phyloP scores from a whole-genome alignment of 805 yeast species.

The Myxozyma monticola region DNA sequence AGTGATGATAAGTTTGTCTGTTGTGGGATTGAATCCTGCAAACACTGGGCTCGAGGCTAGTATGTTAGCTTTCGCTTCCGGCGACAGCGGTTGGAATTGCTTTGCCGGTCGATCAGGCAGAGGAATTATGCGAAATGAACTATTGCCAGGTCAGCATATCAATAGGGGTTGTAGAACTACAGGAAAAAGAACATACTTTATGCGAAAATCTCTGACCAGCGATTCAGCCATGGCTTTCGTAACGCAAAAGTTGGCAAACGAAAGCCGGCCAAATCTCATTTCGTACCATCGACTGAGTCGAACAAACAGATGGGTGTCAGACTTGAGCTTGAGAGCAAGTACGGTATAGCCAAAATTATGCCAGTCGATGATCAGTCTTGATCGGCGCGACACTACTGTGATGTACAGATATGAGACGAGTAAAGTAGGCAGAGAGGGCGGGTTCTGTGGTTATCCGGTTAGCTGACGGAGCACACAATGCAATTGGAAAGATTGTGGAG shows the following conservation, averaged over 20 bases:
- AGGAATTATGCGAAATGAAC: conserved; percentile 52
- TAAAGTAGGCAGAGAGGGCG: conserved; percentile 86
- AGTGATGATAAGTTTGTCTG: conserved; percentile 69
- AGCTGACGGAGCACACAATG: background rate
- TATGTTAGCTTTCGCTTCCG: conserved; percentile 37
- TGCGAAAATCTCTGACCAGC: conserved; percentile 55
- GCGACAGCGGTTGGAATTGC: conserved; percentile 57
- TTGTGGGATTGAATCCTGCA: conserved; percentile 39
- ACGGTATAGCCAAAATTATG: conserved; percentile 90
- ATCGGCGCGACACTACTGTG: conserved; percentile 49
- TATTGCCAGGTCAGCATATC: background rate
- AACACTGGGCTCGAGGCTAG: conserved; percentile 41
- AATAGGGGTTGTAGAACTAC: background rate
- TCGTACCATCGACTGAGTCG: conserved; percentile 64
- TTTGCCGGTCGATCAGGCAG: conserved; percentile 84
- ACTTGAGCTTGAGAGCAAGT: conserved; percentile 59
- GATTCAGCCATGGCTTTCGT: conserved; percentile 69
- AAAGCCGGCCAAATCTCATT: conserved; percentile 53
- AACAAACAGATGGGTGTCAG: conserved; percentile 59
- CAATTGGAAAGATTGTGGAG: background rate
- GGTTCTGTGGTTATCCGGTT: conserved; percentile 53
- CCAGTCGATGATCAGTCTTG: conserved; percentile 86
- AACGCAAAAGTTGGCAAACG: conserved; percentile 77
- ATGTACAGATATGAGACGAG: conserved; percentile 60
- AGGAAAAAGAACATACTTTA: conserved; percentile 37